These are phyloP conservation scores for Pseudoperonospora humuli DNA, from an alignment of 352 stramenopile genomes.

Conservation along the genomic window DNA sequence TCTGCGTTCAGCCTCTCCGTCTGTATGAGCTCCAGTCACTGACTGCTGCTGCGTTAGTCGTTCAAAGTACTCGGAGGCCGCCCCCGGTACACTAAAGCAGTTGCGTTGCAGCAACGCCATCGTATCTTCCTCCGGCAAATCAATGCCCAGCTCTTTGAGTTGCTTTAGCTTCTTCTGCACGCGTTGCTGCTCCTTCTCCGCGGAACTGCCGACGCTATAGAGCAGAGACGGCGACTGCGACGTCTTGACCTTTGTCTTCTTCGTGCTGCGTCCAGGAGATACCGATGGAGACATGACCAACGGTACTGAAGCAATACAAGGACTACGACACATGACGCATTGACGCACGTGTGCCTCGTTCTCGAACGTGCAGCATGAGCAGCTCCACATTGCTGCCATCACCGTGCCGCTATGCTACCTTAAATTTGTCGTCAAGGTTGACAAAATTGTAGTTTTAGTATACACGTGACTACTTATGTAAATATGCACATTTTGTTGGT, in stretches of 20 bases:
- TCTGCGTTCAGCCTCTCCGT: conserved; percentile 17
- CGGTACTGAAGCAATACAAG: not conserved
- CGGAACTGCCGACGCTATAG: conserved; percentile 50
- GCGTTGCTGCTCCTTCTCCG: conserved; percentile 47
- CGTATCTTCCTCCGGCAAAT: conserved; percentile 43
- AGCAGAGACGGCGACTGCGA: conserved; percentile 31
- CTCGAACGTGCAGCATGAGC: conserved; percentile 66
- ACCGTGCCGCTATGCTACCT: too few species aligned
- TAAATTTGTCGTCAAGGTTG: too few species aligned
- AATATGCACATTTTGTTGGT: conserved; percentile 4
- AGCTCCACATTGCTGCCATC: conserved; percentile 38
- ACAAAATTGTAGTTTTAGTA: too few species aligned
- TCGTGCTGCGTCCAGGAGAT: not conserved
- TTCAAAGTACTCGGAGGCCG: conserved; percentile 74
- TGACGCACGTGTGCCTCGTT: conserved; percentile 29
- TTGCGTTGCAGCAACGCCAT: conserved; percentile 56
- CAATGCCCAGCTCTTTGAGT: conserved; percentile 68
- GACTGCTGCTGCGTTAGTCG: conserved; percentile 16
- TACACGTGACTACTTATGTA: not conserved
- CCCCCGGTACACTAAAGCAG: conserved; percentile 63
- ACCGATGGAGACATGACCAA: not conserved
- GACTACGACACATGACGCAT: conserved; percentile 52
- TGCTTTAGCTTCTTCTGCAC: conserved; percentile 65
- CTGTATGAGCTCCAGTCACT: not conserved
- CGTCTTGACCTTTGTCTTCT: conserved; percentile 9